Evolutionary conservation across 2,329 filamentous ascomycete species (phyloP), one percentile per base, ranked within the genome.

Genomic region (Westerdykella sp.): DNA sequence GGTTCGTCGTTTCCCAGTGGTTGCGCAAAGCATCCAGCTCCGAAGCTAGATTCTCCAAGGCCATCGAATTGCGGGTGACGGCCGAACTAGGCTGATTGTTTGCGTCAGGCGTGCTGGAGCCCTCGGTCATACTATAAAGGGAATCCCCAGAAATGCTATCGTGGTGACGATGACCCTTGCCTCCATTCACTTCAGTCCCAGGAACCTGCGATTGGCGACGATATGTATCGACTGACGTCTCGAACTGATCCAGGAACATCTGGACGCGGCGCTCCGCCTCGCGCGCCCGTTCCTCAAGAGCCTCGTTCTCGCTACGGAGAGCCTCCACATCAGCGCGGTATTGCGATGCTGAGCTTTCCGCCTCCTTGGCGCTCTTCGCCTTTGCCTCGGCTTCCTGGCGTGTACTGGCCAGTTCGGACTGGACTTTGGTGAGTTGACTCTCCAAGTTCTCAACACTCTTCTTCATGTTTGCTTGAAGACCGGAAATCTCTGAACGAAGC

Each of bases 1-100:
- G 93, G 71, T 91, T 96, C 11, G 89, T 95, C 32, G 84, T 87
- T 70, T 97, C 89, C 93, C 93, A 98, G 58, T 96, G 90, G 41
- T 76, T 87, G 41, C 91, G 81, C 38, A 98, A 75, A 11, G 87
- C 85, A 65, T 98, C 93, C 6, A 98, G 80, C 70, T 98, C 93
- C 50, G 81, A 88, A 10, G 93, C 91, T 18, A 98, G 79, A 51
- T 84, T 93, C 67, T 98, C 93, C 15, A 98, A 77, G 3, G 90
- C 91, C 54, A 83, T 72, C 1, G 78, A 81, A 41, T 80, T 81
- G 39, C 81, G 77, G 45, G 62, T 66, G 34, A 55, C 59, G 28
- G 56, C 43, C 11, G 58, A 61, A 23, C 50, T 51, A 10, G 53
- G 56, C 12, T 64, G 54, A 42, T 55, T 65, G 31, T 40, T 47